Evolutionary conservation across 768 basidiomycete species (phyloP).

Genomic region (Lentinula guzmanii): DNA sequence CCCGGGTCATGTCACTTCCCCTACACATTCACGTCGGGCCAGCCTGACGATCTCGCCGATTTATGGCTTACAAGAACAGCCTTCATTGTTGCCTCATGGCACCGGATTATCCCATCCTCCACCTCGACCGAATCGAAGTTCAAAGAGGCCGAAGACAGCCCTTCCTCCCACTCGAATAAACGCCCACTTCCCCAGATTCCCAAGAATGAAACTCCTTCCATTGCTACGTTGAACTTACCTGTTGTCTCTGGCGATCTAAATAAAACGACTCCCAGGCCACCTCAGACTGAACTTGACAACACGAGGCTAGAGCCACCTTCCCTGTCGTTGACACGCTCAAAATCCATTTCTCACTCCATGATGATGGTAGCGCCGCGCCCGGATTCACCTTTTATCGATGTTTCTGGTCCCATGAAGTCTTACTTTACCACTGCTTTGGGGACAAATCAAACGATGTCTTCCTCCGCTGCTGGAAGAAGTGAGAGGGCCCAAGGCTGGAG

Average conservation of each 20-base stretch:
- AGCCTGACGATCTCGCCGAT: not conserved
- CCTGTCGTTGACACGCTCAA: not conserved
- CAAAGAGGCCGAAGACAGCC: constrained; percentile 5
- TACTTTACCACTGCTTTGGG: not conserved
- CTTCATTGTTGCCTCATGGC: not conserved
- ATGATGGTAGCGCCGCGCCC: constrained; percentile 2
- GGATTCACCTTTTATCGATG: constrained; percentile 6
- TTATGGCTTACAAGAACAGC: not conserved
- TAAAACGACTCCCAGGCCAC: not conserved
- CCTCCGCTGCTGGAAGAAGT: not conserved
- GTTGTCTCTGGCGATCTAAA: not conserved
- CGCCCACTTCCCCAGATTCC: not conserved
- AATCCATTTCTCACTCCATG: constrained; percentile 4
- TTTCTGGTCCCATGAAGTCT: not conserved
- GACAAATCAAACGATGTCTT: not conserved
- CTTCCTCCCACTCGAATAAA: not conserved
- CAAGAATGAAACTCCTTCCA: not conserved
- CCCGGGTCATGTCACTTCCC: not conserved
- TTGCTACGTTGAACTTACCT: not conserved
- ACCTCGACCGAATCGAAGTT: not conserved
- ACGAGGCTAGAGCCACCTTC: not conserved
- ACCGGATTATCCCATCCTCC: not conserved
- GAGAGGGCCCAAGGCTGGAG: constrained; percentile 8
- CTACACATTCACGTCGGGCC: not conserved
- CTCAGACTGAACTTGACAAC: not conserved